A percentile compares a stretch with the other conserved stretches of the same genome.
These are phyloP conservation scores for Pterulicium gracile DNA, from an alignment of 1,284 basidiomycete species.

Conservation along the genomic window DNA sequence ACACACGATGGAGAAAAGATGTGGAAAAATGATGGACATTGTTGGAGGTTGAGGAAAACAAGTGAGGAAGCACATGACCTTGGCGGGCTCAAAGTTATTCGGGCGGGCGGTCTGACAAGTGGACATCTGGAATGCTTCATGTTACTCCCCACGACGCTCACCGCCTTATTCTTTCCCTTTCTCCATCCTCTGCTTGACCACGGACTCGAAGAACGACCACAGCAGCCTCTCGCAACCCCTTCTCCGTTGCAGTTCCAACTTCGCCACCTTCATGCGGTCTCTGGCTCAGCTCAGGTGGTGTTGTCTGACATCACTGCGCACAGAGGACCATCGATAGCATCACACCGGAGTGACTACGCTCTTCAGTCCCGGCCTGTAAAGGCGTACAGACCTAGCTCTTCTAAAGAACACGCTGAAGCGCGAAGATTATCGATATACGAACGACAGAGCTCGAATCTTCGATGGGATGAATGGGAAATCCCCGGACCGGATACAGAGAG, in stretches of 20 bases:
- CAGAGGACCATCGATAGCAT: conserved; percentile 10
- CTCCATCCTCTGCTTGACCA: not conserved
- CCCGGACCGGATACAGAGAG: conserved; percentile 64
- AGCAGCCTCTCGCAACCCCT: not conserved
- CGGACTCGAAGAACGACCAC: not conserved
- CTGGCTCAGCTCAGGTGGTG: conserved; percentile 40
- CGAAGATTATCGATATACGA: conserved; percentile 37
- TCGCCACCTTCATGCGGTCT: conserved; percentile 56
- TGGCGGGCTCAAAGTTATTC: not conserved
- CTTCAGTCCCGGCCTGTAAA: conserved; percentile 28
- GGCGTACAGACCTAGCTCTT: conserved; percentile 40
- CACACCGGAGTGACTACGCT: conserved; percentile 20
- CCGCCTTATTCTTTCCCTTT: not conserved
- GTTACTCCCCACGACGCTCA: not conserved
- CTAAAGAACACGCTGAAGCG: conserved; percentile 36
- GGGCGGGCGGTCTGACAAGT: no score
- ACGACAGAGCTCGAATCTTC: conserved; percentile 32
- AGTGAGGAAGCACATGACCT: not conserved
- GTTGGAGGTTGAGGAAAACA: not conserved
- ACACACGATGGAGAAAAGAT: not conserved
- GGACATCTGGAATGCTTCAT: not conserved
- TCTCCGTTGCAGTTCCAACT: conserved; percentile 40
- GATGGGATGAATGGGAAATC: conserved; percentile 57
- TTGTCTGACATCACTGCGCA: conserved; percentile 41
- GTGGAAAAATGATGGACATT: not conserved